These are phyloP conservation scores for Agaricus blazei DNA, from an alignment of 768 basidiomycete genomes.

Conservation along the genomic window DNA sequence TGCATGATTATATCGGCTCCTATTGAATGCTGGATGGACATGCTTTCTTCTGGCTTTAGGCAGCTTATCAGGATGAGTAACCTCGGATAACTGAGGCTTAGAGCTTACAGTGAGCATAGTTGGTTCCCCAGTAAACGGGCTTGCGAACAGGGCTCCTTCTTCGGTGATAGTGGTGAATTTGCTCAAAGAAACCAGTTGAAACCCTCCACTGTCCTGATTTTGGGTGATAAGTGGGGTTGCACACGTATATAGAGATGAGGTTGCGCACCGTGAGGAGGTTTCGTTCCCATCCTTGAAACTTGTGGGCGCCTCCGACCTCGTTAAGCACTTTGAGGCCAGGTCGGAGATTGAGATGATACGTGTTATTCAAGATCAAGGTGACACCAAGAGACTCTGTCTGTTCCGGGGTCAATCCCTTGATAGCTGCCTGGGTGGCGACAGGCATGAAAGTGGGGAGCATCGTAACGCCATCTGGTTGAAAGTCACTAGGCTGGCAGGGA, in stretches of 20 bases:
- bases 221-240: background rate
- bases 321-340: constrained; percentile 73
- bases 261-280: constrained; percentile 76
- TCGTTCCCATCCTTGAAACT: constrained; percentile 82
- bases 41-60: constrained; percentile 81
- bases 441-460: constrained; percentile 92
- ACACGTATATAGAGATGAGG: background rate
- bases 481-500: background rate
- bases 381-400: constrained; percentile 80
- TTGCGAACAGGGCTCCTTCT: constrained; percentile 80
- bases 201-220: constrained; percentile 79
- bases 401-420: constrained; percentile 85
- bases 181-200: constrained; percentile 80
- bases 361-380: constrained; percentile 84
- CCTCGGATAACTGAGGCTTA: background rate
- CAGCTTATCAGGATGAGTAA: constrained; percentile 4
- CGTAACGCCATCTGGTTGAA: constrained; percentile 62
- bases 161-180: constrained; percentile 86
- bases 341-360: constrained; percentile 84
- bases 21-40: constrained; percentile 85
- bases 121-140: constrained; percentile 82
- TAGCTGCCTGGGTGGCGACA: constrained; percentile 87
- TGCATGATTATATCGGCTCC: constrained; percentile 96
- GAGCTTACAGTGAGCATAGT: constrained; percentile 78
- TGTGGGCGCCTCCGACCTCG: constrained; percentile 80